These are phyloP conservation scores for Colletotrichum spaethianum DNA, from an alignment of 2,329 filamentous ascomycete genomes.

Conservation along the genomic window DNA sequence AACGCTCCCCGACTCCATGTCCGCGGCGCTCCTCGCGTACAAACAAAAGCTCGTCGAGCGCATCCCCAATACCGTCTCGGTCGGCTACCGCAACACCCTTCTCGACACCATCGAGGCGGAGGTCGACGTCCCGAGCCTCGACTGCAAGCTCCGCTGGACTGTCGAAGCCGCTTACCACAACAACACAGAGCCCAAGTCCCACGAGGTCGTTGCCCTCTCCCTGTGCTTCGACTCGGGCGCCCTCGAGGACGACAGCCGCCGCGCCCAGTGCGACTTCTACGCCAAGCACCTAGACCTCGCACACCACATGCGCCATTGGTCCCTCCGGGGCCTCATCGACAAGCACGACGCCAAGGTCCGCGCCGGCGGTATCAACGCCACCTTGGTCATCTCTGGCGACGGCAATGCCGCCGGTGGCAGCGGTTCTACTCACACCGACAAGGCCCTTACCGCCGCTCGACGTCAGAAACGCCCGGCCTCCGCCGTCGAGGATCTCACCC, in stretches of 20 bases:
- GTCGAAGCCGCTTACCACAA: conserved; percentile 17
- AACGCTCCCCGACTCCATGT: background rate
- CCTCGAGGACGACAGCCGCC: conserved; percentile 9
- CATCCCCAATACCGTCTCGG: conserved; percentile 16
- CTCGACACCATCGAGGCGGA: conserved; percentile 7
- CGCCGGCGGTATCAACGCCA: background rate
- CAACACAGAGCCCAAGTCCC: conserved; percentile 7
- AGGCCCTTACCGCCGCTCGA: background rate
- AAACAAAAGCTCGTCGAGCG: conserved; percentile 7
- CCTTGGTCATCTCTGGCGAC: background rate
- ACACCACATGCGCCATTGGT: conserved; percentile 23
- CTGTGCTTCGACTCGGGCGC: conserved; percentile 23
- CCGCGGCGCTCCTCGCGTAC: background rate
- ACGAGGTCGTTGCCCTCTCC: conserved; percentile 25
- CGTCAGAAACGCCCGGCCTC: conserved; percentile 11
- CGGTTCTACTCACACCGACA: background rate
- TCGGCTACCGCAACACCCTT: conserved; percentile 1
- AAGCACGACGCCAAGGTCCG: background rate
- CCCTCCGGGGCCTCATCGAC: conserved; percentile 17
- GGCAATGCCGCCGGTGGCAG: background rate
- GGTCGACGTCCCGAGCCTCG: conserved; percentile 13
- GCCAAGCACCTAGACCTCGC: background rate
- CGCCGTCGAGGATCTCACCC: background rate
- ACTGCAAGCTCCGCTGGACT: conserved; percentile 18
- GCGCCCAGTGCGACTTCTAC: conserved; percentile 22